Evolutionary conservation across 2,329 filamentous ascomycete genomes (phyloP).

Genomic region (Hirsutella minnesotensis): DNA sequence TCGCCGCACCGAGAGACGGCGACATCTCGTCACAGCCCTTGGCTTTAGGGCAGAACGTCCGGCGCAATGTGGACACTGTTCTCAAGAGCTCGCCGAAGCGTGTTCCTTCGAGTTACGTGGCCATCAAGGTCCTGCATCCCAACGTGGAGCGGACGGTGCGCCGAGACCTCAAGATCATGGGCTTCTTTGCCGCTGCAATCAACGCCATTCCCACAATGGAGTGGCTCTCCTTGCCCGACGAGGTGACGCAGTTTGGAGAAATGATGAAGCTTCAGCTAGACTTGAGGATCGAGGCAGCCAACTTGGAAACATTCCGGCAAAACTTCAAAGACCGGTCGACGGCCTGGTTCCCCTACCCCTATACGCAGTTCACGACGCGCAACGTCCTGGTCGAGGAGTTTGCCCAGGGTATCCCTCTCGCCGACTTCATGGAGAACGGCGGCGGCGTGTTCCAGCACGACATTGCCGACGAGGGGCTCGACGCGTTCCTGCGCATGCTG

Average conservation of each 20-base stretch:
- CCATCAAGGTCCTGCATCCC: slow-evolving; percentile 91
- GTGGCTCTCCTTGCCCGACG: slow-evolving; percentile 92
- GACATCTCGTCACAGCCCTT: slow-evolving; percentile 28
- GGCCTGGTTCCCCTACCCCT: slow-evolving; percentile 94
- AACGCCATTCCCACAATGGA: slow-evolving; percentile 89
- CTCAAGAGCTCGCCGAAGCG: slow-evolving; percentile 77
- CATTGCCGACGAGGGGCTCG: slow-evolving; percentile 87
- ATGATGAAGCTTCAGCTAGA: slow-evolving; percentile 99
- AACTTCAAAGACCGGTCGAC: slow-evolving; percentile 85
- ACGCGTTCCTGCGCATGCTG: slow-evolving; percentile 93
- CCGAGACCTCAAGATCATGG: slow-evolving; percentile 90
- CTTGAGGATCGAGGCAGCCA: slow-evolving; percentile 85
- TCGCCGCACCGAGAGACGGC: slow-evolving; percentile 52
- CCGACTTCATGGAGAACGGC: slow-evolving; percentile 82
- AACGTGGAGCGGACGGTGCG: slow-evolving; percentile 79
- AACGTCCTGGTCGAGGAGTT: slow-evolving; percentile 93
- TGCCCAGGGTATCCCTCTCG: slow-evolving; percentile 83
- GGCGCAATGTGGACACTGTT: slow-evolving; percentile 71
- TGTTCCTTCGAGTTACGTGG: slow-evolving; percentile 85
- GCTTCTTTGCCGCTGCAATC: slow-evolving; percentile 72
- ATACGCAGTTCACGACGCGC: slow-evolving; percentile 82
- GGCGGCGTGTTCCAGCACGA: slow-evolving; percentile 88
- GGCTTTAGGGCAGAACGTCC: slow-evolving; percentile 56
- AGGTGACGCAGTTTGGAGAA: slow-evolving; percentile 85
- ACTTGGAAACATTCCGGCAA: slow-evolving; percentile 75